Evolutionary conservation across 495 filamentous ascomycete species (phyloP).

Genomic region (Penicillium cataractarum): DNA sequence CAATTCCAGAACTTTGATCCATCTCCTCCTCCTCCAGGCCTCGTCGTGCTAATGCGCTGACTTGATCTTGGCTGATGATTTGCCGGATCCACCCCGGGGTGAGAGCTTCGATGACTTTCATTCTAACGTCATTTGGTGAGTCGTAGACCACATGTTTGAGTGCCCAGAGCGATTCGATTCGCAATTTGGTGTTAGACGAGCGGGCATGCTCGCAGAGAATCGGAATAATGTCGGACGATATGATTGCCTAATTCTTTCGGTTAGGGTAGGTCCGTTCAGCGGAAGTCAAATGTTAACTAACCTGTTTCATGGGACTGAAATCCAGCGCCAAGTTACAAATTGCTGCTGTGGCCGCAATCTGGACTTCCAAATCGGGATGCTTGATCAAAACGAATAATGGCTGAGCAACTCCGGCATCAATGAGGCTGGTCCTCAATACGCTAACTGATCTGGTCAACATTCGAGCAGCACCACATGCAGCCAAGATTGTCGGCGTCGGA

Average conservation of each 20-base stretch:
- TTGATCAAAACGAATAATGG: constrained; percentile 78
- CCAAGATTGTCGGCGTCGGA: constrained; percentile 70
- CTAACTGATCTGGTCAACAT: constrained; percentile 82
- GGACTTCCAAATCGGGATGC: constrained; percentile 77
- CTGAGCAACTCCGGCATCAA: constrained; percentile 79
- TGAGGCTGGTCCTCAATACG: constrained; percentile 79
- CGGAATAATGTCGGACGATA: constrained; percentile 74
- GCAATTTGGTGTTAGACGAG: constrained; percentile 69
- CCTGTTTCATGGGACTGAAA: constrained; percentile 87
- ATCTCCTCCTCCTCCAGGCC: constrained; percentile 45
- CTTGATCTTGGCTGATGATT: constrained; percentile 60
- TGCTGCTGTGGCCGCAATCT: constrained; percentile 80
- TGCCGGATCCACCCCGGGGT: constrained; percentile 78
- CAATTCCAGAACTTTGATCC: constrained; percentile 40
- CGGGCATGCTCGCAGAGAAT: constrained; percentile 83
- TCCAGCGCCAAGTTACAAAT: constrained; percentile 83
- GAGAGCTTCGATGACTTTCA: constrained; percentile 73
- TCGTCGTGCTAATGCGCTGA: constrained; percentile 34
- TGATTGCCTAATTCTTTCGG: constrained; percentile 58
- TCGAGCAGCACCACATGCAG: constrained; percentile 78
- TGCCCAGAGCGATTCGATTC: constrained; percentile 86
- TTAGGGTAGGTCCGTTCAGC: constrained; percentile 19
- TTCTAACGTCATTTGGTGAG: constrained; percentile 69
- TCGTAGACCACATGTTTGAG: constrained; percentile 82
- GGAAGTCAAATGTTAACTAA: constrained; percentile 43